Evolutionary conservation across 768 basidiomycete species (phyloP).

Genomic region (Agrocybe pediades): DNA sequence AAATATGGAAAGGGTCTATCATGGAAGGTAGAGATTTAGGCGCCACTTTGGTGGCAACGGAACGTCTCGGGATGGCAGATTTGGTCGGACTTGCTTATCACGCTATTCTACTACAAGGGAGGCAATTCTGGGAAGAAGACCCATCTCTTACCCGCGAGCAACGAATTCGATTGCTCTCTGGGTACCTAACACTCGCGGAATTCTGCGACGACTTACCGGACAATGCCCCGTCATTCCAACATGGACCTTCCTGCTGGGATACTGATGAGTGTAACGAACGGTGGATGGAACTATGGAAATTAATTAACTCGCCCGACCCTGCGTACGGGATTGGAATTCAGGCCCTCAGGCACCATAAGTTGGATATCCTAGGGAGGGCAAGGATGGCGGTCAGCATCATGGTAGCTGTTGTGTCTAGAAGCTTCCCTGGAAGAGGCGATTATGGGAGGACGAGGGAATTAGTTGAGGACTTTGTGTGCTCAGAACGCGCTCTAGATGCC

Average conservation of each 20-base stretch:
- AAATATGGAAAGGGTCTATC: conserved; percentile 50
- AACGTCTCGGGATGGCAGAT: conserved; percentile 46
- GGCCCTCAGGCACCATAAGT: conserved; percentile 5
- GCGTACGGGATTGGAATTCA: background rate
- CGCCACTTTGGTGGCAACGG: conserved; percentile 44
- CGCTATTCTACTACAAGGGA: conserved; percentile 52
- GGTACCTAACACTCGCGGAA: conserved; percentile 49
- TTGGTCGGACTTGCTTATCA: conserved; percentile 54
- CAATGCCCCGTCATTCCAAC: conserved; percentile 43
- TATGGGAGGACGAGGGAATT: background rate
- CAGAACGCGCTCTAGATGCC: conserved; percentile 5
- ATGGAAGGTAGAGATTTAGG: conserved; percentile 43
- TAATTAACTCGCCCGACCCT: conserved; percentile 17
- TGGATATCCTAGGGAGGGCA: conserved; percentile 45
- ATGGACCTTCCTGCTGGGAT: conserved; percentile 41
- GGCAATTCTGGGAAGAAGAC: conserved; percentile 49
- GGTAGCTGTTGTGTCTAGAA: conserved; percentile 43
- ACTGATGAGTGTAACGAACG: conserved; percentile 44
- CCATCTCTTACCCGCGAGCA: conserved; percentile 47
- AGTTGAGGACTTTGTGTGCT: conserved; percentile 3
- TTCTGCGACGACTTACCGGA: conserved; percentile 44
- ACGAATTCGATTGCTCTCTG: conserved; percentile 52
- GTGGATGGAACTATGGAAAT: conserved; percentile 48
- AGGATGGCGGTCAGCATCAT: conserved; percentile 50
- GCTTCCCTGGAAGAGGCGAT: background rate